phyloP scores from a whole-genome alignment of 371 early-diverging fungal genomes.

The Circinella minor region DNA sequence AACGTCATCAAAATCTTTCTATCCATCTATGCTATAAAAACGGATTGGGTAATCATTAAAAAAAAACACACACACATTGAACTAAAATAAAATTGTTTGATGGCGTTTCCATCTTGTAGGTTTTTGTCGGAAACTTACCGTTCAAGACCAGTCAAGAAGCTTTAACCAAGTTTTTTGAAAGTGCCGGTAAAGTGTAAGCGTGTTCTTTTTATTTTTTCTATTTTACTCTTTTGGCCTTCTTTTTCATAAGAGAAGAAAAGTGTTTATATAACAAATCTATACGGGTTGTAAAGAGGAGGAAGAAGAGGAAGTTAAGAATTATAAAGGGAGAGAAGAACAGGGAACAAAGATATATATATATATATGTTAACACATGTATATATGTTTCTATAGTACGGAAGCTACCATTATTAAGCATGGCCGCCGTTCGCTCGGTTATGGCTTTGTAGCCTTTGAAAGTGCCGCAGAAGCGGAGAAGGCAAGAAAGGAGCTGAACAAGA shows the following conservation, averaged over 20 bases:
- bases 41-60: too few species aligned
- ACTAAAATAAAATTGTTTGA: too few species aligned
- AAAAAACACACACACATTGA: too few species aligned
- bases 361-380: neutral
- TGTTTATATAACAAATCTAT: too few species aligned
- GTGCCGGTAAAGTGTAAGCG: conserved; percentile 78
- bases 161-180: conserved; percentile 76
- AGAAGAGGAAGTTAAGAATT: too few species aligned
- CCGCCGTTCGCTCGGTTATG: conserved; percentile 85
- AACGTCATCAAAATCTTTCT: too few species aligned
- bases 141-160: conserved; percentile 82
- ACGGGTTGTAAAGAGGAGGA: too few species aligned
- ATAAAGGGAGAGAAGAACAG: too few species aligned
- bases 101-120: conserved; percentile 44
- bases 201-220: neutral
- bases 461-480: conserved; percentile 78
- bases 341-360: too few species aligned
- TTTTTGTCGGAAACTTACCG: conserved; percentile 95
- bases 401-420: conserved; percentile 80
- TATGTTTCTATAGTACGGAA: conserved; percentile 34
- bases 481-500: conserved; percentile 68
- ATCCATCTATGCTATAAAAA: too few species aligned
- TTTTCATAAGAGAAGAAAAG: too few species aligned
- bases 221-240: neutral
- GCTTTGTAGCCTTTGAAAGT: conserved; percentile 88